These are phyloP conservation scores for Drosera capensis DNA, from an alignment of 148 eudicot genomes.

Conservation along the genomic window DNA sequence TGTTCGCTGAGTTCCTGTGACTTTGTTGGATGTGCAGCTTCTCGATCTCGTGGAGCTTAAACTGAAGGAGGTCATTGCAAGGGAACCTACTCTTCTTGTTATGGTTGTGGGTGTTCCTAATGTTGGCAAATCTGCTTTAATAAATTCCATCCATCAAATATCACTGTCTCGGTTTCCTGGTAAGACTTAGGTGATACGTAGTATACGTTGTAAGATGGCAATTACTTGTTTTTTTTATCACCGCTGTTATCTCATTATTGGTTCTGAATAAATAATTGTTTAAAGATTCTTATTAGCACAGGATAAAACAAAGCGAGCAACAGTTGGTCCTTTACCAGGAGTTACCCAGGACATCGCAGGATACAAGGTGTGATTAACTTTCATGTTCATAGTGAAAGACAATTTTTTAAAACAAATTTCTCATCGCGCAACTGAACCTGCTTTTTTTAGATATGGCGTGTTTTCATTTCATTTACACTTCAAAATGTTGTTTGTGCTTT, in stretches of 20 bases:
- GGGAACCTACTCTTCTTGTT: slow-evolving; percentile 85
- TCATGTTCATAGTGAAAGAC: not conserved
- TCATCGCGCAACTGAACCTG: not conserved
- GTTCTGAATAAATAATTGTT: slow-evolving; percentile 11
- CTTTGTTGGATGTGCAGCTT: slow-evolving; percentile 29
- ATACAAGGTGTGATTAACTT: slow-evolving; percentile 42
- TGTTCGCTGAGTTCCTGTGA: slow-evolving; percentile 5
- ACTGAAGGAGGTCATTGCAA: slow-evolving; percentile 63
- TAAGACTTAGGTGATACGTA: too few relatives aligned
- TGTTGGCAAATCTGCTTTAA: slow-evolving; percentile 92
- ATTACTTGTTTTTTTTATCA: too few relatives aligned
- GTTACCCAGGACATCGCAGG: slow-evolving; percentile 99
- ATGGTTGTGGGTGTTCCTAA: slow-evolving; percentile 99
- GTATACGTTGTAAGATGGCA: too few relatives aligned
- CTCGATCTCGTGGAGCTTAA: slow-evolving; percentile 80
- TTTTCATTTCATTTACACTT: too few relatives aligned
- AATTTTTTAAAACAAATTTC: not conserved
- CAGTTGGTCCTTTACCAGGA: slow-evolving; percentile 97
- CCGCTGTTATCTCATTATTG: too few relatives aligned
- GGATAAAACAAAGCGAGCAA: slow-evolving; percentile 70
- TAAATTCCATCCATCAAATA: slow-evolving; percentile 75
- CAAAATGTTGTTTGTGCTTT: too few relatives aligned
- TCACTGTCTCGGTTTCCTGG: slow-evolving; percentile 77
- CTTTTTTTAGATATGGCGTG: not conserved
- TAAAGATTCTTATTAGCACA: slow-evolving; percentile 49